Evolutionary conservation across 768 basidiomycete species (phyloP), one percentile per base, ranked within the genome.

Genomic region (Russula ochroleuca): DNA sequence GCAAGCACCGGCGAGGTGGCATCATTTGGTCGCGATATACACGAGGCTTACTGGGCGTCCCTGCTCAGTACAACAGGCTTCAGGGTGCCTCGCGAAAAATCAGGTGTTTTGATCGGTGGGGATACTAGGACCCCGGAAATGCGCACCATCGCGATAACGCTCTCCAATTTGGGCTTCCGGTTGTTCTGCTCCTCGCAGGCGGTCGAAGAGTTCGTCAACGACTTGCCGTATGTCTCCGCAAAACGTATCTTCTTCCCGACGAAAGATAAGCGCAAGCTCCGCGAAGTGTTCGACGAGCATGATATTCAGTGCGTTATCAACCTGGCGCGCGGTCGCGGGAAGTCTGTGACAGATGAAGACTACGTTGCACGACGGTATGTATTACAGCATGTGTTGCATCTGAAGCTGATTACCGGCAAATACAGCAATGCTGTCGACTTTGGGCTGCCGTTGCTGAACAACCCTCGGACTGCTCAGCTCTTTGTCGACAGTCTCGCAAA

Each of bases 1-100:
- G 94, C 95, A 3, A 94, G 92, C 71, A 98, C 96, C 8, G 96
- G 96, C 40, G 96, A 99, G 75, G 94, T 99, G 33, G 97, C 97
- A 14, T 87, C 91, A 68, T 99, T 98, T 73, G 97, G 95, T 38
- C 83, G 85, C 70, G 91, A 96, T 72, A 81, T 98, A 51, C 86
- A 95, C 67, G 97, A 99, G 76, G 97, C 96, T 15, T 95, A 94
- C 76, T 94, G 94, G 94, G 86, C 91, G 2, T 88, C 96, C 2
- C 79, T 97, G n/a, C 85, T 94, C 54, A 94, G 92, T 67, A 94
- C 92, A 9, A 99, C 94, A 33, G 95, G 95, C 17, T 97, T 98
- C 83, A 96, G 91, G 76, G 79, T 93, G 57, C 97, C 97, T 23
- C 82, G 80, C 59, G 83, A 85, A 23, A 84, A 85, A 53, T 92